Conservation (phyloP, 257 asterid species). For the Plantago ovata region DNA sequence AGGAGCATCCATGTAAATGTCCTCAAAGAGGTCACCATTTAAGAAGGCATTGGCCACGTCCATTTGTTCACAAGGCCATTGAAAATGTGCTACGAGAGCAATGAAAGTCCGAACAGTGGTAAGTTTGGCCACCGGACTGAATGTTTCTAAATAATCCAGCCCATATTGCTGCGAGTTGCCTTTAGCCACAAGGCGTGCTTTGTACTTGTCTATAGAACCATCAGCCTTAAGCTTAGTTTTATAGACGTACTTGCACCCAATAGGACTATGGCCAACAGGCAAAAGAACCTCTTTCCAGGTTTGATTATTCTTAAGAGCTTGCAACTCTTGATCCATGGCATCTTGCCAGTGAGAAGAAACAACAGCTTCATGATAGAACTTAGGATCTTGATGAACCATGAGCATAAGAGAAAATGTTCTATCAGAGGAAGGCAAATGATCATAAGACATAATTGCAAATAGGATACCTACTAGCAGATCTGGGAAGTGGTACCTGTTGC, state of each 20-base stretch:
- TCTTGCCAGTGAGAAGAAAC: no score
- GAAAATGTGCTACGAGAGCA: background rate
- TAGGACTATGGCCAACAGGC: background rate
- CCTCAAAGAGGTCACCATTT: no score
- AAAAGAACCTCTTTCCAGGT: background rate
- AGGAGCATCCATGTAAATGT: no score
- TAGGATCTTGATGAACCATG: no score
- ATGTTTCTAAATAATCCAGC: background rate
- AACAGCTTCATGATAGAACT: no score
- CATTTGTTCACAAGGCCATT: background rate
- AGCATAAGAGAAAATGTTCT: no score
- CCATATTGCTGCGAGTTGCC: background rate
- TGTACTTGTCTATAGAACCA: background rate
- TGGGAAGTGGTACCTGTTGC: no score
- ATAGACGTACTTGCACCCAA: background rate
- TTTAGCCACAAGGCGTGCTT: background rate
- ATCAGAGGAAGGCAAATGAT: no score
- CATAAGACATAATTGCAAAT: no score
- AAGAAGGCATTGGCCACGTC: background rate
- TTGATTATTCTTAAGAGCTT: background rate
- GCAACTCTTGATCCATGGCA: no score
- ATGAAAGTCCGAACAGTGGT: background rate
- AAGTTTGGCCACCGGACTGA: background rate
- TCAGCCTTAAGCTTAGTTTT: background rate
- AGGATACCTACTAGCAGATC: no score